Evolutionary conservation across 2,329 filamentous ascomycete genomes (phyloP), one percentile per base, ranked within the genome.

Genomic region (Calonectria pteridis): DNA sequence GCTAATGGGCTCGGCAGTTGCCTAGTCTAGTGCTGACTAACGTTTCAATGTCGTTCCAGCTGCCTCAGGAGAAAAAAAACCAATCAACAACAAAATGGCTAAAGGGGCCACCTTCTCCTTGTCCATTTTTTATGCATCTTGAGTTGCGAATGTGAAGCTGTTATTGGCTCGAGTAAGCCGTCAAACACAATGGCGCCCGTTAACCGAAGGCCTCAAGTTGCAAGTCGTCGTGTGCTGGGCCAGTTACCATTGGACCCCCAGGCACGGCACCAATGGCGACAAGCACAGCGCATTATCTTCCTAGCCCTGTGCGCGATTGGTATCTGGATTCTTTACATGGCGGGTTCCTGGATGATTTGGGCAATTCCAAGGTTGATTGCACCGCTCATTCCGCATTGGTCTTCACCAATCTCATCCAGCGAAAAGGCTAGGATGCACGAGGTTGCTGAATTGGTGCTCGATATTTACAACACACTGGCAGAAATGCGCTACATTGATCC

Each of bases 401-500:
- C 10, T 23, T 10, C 43, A 10, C 9, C 37, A 6, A 26, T 37
- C 18, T 58, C 65, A 6, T 9, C 18, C 13, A 11, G 13, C 10
- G 33, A 65, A 16, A 55, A 58, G 26, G 59, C 59, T 4, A 23
- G 46, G 28, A 59, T 70, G 14, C 26, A 70, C 6, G 68, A 70
- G 28, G 68, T 70, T 28, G 68, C 68, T 23, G 28, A 28, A 2
- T 49, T 55, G 35, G 28, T 71, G 40, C 62, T 67, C 11, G 51
- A 55, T 33, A 67, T 71, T 26, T 71, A 71, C 29, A 46, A 58
- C 6, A 67, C 69, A 6, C 62, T 67, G 11, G 69, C 62, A 2
- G 28, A 55, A 11, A 55, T 71, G 59, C 51, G 50, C 16, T 71
- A 49, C 46, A 50, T 71, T 35, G 68, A 71, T 40, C 50, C 62